Conservation (phyloP, 345 rosid genomes). For the Melaleuca quinquenervia region DNA sequence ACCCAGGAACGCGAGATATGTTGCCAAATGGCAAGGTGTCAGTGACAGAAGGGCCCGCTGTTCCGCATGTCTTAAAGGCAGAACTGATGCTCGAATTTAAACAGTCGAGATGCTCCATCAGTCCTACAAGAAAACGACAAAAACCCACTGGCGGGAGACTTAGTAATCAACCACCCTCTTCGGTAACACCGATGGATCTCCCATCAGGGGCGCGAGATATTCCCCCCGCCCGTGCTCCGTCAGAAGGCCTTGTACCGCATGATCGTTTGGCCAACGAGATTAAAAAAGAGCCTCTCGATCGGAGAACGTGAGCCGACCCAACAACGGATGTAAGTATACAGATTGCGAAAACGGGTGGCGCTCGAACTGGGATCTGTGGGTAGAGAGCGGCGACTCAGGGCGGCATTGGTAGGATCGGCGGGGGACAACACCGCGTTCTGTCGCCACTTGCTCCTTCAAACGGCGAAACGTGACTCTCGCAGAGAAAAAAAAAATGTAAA, state of each 20-base stretch:
- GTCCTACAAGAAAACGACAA: background rate
- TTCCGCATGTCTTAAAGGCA: background rate
- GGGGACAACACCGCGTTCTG: too few species aligned
- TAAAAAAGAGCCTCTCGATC: too few species aligned
- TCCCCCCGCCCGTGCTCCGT: background rate
- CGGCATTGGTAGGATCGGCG: background rate
- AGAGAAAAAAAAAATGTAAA: background rate
- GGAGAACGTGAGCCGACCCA: background rate
- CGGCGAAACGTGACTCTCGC: background rate
- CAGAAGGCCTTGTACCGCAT: background rate
- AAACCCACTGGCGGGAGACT: background rate
- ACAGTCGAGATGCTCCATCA: background rate
- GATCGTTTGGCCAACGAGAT: background rate
- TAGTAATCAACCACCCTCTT: background rate
- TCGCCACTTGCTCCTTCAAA: background rate
- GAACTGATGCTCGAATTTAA: background rate
- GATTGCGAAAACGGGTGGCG: background rate
- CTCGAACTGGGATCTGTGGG: background rate
- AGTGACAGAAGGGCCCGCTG: background rate
- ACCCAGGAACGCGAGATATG: background rate
- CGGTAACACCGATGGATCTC: background rate
- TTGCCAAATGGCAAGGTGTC: background rate
- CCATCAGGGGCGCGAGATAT: background rate
- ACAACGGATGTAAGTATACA: background rate
- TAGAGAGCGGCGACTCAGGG: background rate